phyloP scores from a whole-genome alignment of 2,329 filamentous ascomycete genomes.

The Phyllosticta citriasiana region DNA sequence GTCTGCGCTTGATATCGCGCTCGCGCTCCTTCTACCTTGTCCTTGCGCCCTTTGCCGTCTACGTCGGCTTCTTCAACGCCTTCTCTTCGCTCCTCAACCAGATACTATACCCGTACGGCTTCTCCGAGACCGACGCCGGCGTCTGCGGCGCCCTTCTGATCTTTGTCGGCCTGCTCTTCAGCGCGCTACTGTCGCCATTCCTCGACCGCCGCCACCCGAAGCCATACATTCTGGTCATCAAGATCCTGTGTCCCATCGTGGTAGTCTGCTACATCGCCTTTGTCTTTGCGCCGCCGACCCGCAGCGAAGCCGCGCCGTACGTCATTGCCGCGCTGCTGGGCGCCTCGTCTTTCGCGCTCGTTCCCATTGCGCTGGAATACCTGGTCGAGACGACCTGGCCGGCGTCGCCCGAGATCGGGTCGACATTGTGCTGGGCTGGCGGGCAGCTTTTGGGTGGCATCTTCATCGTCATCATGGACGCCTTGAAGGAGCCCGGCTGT shows the following conservation, averaged over 20 bases:
- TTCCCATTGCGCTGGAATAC: slow-evolving; percentile 80
- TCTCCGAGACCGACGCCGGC: slow-evolving; percentile 72
- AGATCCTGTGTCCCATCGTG: slow-evolving; percentile 63
- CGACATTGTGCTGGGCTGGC: slow-evolving; percentile 72
- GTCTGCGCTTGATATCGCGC: slow-evolving; percentile 37
- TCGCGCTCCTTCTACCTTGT: slow-evolving; percentile 72
- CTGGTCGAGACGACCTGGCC: slow-evolving; percentile 82
- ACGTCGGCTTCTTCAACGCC: slow-evolving; percentile 90
- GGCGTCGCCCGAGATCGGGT: slow-evolving; percentile 74
- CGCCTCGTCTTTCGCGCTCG: slow-evolving; percentile 65
- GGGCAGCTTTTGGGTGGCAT: slow-evolving; percentile 78
- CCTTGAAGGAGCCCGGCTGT: slow-evolving; percentile 43
- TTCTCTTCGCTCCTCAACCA: slow-evolving; percentile 82
- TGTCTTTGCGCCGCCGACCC: slow-evolving; percentile 65
- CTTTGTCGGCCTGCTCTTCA: slow-evolving; percentile 68
- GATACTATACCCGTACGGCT: slow-evolving; percentile 77
- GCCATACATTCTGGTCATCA: slow-evolving; percentile 62
- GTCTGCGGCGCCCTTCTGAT: slow-evolving; percentile 86
- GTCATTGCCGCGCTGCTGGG: slow-evolving; percentile 67
- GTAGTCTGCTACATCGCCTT: slow-evolving; percentile 65
- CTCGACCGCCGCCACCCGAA: slow-evolving; percentile 66
- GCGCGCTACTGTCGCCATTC: slow-evolving; percentile 69
- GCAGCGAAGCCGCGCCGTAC: slow-evolving; percentile 57
- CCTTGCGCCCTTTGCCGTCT: slow-evolving; percentile 69
- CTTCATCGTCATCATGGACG: slow-evolving; percentile 76